These are phyloP conservation scores for Tilletia caries DNA, from an alignment of 1,284 basidiomycete species.

Conservation along the genomic window DNA sequence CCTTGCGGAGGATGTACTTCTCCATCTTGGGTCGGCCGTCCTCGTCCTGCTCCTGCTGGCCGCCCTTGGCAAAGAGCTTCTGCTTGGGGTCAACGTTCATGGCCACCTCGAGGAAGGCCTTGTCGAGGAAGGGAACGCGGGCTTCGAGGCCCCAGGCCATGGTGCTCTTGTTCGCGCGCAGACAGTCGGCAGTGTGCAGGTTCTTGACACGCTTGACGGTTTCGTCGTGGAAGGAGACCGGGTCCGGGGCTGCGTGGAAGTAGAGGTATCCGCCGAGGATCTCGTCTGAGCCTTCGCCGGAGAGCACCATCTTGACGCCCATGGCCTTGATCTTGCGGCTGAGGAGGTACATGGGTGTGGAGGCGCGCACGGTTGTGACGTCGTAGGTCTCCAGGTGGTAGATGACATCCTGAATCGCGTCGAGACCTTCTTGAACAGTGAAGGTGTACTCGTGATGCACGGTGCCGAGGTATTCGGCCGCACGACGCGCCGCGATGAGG, in stretches of 20 bases:
- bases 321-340: conserved; percentile 99
- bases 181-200: conserved; percentile 93
- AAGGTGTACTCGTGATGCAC: conserved; percentile 98
- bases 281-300: conserved; percentile 96
- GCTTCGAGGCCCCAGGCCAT: conserved; percentile 99
- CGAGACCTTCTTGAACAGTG: conserved; percentile 95
- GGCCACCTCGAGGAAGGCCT: conserved; percentile 85
- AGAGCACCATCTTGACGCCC: conserved; percentile 99
- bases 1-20: conserved; percentile 91
- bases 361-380: conserved; percentile 96
- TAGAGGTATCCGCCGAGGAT: conserved; percentile 99
- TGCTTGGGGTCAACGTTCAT: conserved; percentile 85
- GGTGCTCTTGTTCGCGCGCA: conserved; percentile 98
- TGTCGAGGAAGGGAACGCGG: conserved; percentile 98
- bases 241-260: conserved; percentile 95
- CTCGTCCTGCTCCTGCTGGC: conserved; percentile 68
- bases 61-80: conserved; percentile 87
- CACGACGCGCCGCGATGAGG: conserved; percentile 87
- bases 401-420: conserved; percentile 96
- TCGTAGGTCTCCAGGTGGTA: conserved; percentile 99
- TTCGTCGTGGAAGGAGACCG: conserved; percentile 89
- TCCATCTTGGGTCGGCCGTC: conserved; percentile 53
- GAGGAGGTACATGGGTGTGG: conserved; percentile 94
- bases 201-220: conserved; percentile 93
- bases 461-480: conserved; percentile 88